phyloP scores from a whole-genome alignment of 2,329 filamentous ascomycete genomes.

The Paecilomyces dactylethromorphus region DNA sequence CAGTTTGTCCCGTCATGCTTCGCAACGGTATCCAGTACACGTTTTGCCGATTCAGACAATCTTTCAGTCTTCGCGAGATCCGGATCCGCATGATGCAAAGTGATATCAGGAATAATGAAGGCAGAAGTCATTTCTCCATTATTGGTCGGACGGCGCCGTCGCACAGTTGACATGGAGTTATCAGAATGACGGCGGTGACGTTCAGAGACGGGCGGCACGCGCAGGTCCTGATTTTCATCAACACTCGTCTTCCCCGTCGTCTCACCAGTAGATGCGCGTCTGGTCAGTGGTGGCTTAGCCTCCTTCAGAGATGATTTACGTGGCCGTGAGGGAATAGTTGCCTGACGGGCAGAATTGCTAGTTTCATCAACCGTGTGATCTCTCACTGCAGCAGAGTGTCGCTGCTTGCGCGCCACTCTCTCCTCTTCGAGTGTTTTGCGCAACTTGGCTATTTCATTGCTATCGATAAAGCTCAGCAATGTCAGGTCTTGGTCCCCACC shows the following conservation, averaged over 20 bases:
- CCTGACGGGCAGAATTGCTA: constrained; percentile 26
- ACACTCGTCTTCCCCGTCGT: constrained; percentile 22
- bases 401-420: constrained; percentile 37
- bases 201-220: constrained; percentile 17
- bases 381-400: constrained; percentile 22
- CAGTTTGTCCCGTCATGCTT: constrained; percentile 50
- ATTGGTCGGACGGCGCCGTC: constrained; percentile 42
- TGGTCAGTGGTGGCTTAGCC: constrained; percentile 27
- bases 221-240: constrained; percentile 19
- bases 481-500: constrained; percentile 39
- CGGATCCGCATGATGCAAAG: constrained; percentile 34
- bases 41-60: constrained; percentile 33
- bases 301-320: constrained; percentile 53
- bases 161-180: constrained; percentile 42
- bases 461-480: constrained; percentile 49
- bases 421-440: constrained; percentile 52
- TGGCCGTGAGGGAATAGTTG: constrained; percentile 30
- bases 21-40: constrained; percentile 35
- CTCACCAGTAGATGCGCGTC: constrained; percentile 29
- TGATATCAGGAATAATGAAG: constrained; percentile 60
- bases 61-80: constrained; percentile 22
- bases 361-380: constrained; percentile 36
- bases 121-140: constrained; percentile 55
- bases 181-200: constrained; percentile 35
- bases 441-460: constrained; percentile 46